Evolutionary conservation across 768 basidiomycete genomes (phyloP).

Genomic region (Amanita pallidorosea): DNA sequence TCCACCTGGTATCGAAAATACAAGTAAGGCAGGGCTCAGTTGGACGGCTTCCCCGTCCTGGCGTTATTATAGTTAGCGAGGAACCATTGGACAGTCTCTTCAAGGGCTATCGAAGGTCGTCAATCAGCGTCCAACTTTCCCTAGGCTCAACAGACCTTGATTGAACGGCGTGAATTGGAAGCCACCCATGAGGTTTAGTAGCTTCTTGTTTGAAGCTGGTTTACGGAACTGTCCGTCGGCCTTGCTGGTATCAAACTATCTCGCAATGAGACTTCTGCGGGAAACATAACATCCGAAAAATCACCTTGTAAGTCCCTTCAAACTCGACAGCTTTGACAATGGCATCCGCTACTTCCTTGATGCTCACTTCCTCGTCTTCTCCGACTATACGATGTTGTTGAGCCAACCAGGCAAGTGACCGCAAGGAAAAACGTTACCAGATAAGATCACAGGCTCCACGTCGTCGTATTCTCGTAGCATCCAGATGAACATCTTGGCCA

Average conservation of each 20-base stretch:
- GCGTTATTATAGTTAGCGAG: conserved; percentile 68
- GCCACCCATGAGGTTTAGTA: conserved; percentile 61
- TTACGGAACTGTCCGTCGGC: conserved; percentile 96
- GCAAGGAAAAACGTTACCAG: conserved; percentile 37
- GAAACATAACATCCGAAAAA: neutral
- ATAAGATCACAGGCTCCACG: conserved; percentile 88
- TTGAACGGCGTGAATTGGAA: conserved; percentile 93
- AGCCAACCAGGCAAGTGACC: neutral
- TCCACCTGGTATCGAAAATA: neutral
- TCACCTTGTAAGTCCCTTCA: conserved; percentile 62
- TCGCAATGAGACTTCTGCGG: neutral
- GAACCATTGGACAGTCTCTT: conserved; percentile 82
- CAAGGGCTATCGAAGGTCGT: conserved; percentile 42
- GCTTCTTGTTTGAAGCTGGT: conserved; percentile 88
- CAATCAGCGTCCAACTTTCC: neutral
- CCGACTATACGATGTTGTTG: conserved; percentile 45
- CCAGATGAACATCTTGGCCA: conserved; percentile 94
- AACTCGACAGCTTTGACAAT: conserved; percentile 80
- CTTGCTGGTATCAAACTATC: conserved; percentile 71
- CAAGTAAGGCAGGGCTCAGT: neutral
- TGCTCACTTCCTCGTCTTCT: conserved; percentile 90
- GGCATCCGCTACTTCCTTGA: conserved; percentile 84
- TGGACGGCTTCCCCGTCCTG: conserved; percentile 32
- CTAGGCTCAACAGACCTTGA: conserved; percentile 35
- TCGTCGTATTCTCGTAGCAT: conserved; percentile 83